Conservation (phyloP, 1,284 basidiomycete genomes). For the Malassezia obtusa region DNA sequence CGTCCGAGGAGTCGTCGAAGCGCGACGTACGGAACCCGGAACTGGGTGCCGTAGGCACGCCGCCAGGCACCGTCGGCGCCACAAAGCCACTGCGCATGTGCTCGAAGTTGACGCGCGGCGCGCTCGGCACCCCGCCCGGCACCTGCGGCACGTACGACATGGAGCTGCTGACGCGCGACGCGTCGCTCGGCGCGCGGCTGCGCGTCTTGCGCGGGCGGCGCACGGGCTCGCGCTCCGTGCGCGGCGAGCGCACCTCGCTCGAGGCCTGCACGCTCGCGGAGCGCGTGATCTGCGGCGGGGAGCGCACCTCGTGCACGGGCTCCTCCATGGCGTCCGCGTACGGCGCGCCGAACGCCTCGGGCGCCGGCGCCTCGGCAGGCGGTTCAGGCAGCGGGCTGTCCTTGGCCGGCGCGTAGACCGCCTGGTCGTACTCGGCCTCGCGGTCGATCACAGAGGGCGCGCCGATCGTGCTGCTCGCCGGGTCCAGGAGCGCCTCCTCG, state of each 20-base stretch:
- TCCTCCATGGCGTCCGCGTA: background rate
- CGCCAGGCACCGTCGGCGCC: constrained; percentile 13
- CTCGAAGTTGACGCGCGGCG: constrained; percentile 25
- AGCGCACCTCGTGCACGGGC: background rate
- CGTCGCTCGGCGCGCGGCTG: constrained; percentile 15
- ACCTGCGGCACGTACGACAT: constrained; percentile 21
- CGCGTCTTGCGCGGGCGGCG: constrained; percentile 12
- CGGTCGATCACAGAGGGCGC: background rate
- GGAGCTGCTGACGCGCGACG: background rate
- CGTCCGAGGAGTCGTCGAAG: constrained; percentile 8
- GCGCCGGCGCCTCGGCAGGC: background rate
- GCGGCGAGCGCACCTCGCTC: background rate
- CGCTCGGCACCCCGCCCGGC: constrained; percentile 29
- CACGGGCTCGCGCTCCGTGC: constrained; percentile 3
- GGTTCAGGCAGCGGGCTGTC: background rate
- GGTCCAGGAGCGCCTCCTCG: background rate
- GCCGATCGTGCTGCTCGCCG: background rate
- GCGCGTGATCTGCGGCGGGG: background rate
- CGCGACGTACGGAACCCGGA: constrained; percentile 10
- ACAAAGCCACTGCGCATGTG: constrained; percentile 25
- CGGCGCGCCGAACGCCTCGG: background rate
- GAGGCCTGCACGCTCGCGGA: background rate
- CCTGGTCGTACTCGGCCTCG: background rate
- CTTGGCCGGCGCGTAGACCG: background rate
- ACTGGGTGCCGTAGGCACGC: constrained; percentile 21